phyloP scores from a whole-genome alignment of 176 grass and related monocot species.

The Carex littledalei region DNA sequence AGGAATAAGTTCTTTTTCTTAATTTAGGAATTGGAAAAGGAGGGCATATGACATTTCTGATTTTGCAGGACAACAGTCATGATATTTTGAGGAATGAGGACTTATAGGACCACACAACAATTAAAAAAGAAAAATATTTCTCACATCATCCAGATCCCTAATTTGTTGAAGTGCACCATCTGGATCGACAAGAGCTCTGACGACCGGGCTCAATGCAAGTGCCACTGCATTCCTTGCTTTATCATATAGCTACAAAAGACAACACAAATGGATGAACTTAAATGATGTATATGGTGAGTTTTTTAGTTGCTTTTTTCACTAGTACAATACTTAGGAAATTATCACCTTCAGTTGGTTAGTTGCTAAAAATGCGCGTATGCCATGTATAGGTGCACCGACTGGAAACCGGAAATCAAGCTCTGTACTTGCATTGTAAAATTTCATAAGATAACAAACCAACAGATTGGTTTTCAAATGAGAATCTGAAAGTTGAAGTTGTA shows the following conservation, averaged over 20 bases:
- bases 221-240: constrained; percentile 97
- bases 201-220: constrained; percentile 95
- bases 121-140: constrained; percentile 18
- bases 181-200: constrained; percentile 92
- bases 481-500: not conserved
- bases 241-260: constrained; percentile 68
- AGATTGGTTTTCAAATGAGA: not conserved
- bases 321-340: constrained; percentile 13
- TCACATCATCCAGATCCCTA: constrained; percentile 81
- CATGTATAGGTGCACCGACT: constrained; percentile 89
- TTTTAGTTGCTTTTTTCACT: not conserved
- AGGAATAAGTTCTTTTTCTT: not conserved
- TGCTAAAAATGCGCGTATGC: constrained; percentile 83
- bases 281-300: not conserved
- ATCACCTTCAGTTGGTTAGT: constrained; percentile 94
- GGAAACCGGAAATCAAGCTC: constrained; percentile 98
- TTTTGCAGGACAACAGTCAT: not conserved
- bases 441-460: not conserved
- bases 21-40: not conserved
- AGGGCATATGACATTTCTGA: not conserved
- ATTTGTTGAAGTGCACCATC: constrained; percentile 94
- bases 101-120: not conserved
- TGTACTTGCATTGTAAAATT: constrained; percentile 30
- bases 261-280: constrained; percentile 1
- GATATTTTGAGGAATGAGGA: not conserved